Base-by-base conservation (phyloP, 148 eudicot genomes). In the Vaccinium myrtillus region DNA sequence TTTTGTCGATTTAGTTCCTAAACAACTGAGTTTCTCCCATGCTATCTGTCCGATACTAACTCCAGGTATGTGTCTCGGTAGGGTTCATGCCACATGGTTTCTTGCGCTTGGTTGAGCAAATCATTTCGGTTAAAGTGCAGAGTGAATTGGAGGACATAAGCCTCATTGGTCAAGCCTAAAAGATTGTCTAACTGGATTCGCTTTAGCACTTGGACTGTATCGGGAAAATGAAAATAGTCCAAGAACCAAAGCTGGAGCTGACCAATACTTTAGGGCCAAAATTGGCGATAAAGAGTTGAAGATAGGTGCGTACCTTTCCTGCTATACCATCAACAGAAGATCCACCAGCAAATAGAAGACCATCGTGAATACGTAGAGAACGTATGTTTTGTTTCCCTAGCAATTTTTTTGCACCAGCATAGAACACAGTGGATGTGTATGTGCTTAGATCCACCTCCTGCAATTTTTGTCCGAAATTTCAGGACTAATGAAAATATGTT, bases 281-380 rank as follows among this genome's bases (percentile, higher is more conserved):
- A 25, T 25, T 67, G 39, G 61, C 56, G 21, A 48, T 36, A 49
- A 69, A 69, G 39, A 69, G 74, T 69, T 69, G 39, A 85, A 18
- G 75, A 21, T 21, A 56, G 27, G 25, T 25, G 46, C n/a, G 46
- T 88, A 91, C 93, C 93, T 91, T 91, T 78, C 93, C 93, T n/a
- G 93, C 90, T 27, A 69, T 65, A 59, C 90, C 91, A 84, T 91
- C 93, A 76, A 91, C 87, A 13, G 89, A 87, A 65, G 93, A 88
- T 15, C 91, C 93, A 59, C 90, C 88, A 32, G 89, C 90, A 53
- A 77, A 82, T 59, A 91, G 89, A 84, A 86, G 83, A 63, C 84
- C 87, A 12, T 83, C 84, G 30, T 91, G 89, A 69, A 88, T 83
- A 56, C 54, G 70, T 23, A 91, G 7, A 8, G 90, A 85, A 56